A percentile compares a stretch with the other conserved stretches of the same genome.
Conservation (phyloP, 306 rosid genomes). For the Nissolia schottii region DNA sequence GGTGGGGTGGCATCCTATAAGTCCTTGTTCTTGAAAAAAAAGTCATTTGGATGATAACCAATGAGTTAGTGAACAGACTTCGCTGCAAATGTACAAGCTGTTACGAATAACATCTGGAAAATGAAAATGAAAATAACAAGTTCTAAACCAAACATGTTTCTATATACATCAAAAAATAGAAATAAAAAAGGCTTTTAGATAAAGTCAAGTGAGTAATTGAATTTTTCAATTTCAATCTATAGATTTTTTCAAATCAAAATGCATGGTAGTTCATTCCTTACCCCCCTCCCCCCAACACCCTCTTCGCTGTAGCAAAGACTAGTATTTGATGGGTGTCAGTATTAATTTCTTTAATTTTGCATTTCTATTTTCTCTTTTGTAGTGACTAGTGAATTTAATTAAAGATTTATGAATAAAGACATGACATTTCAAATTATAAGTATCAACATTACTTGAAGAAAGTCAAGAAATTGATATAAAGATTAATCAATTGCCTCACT, state of each 20-base stretch:
- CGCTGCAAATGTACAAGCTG: too few relatives aligned
- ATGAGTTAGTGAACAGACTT: too few relatives aligned
- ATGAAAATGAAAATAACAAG: too few relatives aligned
- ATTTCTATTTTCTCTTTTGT: background rate
- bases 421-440: slow-evolving; percentile 11
- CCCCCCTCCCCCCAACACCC: background rate
- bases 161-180: too few relatives aligned
- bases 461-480: slow-evolving; percentile 2
- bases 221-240: background rate
- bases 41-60: too few relatives aligned
- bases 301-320: background rate
- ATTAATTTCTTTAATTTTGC: background rate
- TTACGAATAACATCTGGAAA: too few relatives aligned
- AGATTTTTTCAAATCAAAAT: slow-evolving; percentile 17
- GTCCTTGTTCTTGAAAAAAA: too few relatives aligned
- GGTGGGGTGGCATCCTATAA: too few relatives aligned
- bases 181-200: too few relatives aligned
- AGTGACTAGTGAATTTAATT: background rate
- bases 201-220: background rate
- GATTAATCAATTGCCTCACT: background rate
- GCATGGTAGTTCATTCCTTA: background rate
- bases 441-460: background rate
- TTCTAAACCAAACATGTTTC: too few relatives aligned
- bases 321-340: background rate
- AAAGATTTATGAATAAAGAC: background rate